phyloP scores from a whole-genome alignment of 345 rosid species.

The Rhodamnia rubescens region DNA sequence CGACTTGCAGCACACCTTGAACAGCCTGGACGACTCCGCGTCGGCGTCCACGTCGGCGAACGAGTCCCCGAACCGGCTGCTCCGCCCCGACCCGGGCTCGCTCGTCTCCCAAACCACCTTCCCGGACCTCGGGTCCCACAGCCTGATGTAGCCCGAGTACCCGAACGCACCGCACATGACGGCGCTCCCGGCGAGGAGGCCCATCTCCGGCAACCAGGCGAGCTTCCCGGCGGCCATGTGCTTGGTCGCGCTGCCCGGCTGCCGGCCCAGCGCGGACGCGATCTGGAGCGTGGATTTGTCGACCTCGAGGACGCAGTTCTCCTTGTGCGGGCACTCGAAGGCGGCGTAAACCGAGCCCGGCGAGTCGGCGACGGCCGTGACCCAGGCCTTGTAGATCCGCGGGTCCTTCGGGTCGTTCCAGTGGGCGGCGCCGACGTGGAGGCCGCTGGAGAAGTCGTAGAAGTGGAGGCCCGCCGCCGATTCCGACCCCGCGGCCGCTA shows the following conservation, averaged over 20 bases:
- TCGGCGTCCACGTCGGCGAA: slow-evolving; percentile 76
- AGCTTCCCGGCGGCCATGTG: slow-evolving; percentile 54
- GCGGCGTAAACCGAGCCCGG: slow-evolving; percentile 48
- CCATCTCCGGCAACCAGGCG: slow-evolving; percentile 47
- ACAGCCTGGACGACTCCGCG: slow-evolving; percentile 32
- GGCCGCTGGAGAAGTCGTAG: slow-evolving; percentile 52
- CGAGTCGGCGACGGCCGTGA: slow-evolving; percentile 54
- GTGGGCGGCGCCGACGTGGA: slow-evolving; percentile 52
- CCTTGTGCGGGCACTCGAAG: slow-evolving; percentile 67
- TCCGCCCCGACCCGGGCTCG: slow-evolving; percentile 92
- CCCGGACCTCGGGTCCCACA: slow-evolving; percentile 75
- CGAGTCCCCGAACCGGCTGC: slow-evolving; percentile 79
- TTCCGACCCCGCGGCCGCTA: slow-evolving; percentile 65
- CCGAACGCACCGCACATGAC: slow-evolving; percentile 72
- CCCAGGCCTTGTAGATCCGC: slow-evolving; percentile 65
- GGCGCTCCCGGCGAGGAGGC: slow-evolving; percentile 37
- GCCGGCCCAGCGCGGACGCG: slow-evolving; percentile 46
- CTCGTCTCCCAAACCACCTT: slow-evolving; percentile 71
- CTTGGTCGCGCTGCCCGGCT: slow-evolving; percentile 59
- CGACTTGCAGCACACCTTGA: slow-evolving; percentile 79
- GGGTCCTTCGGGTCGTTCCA: slow-evolving; percentile 86
- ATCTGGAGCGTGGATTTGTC: slow-evolving; percentile 77
- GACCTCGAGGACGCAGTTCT: slow-evolving; percentile 52
- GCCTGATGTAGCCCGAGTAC: slow-evolving; percentile 67
- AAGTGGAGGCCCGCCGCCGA: slow-evolving; percentile 66